A percentile compares a stretch with the other conserved stretches of the same genome.
Conservation (phyloP, 306 rosid genomes). For the Purshia tridentata region DNA sequence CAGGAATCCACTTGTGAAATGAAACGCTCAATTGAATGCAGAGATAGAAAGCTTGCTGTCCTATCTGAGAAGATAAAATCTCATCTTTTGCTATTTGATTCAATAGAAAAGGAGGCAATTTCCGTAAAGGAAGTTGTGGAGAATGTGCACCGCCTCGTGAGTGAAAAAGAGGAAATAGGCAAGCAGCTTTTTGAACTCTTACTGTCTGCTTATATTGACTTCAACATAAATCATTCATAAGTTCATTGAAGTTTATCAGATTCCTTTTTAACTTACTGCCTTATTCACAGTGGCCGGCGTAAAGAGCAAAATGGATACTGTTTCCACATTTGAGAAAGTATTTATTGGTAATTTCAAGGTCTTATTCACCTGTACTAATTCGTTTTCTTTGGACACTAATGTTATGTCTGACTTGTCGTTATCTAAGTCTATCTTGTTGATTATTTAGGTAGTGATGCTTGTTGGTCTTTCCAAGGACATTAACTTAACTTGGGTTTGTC, state of each 20-base stretch:
- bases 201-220: conserved; percentile 19
- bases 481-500: not conserved
- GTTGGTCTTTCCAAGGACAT: not conserved
- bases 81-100: conserved; percentile 58
- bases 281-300: conserved; percentile 51
- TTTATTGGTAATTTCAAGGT: conserved; percentile 56
- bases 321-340: conserved; percentile 53
- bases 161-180: conserved; percentile 73
- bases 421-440: not conserved
- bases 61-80: conserved; percentile 71
- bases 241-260: conserved; percentile 12
- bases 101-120: conserved; percentile 64
- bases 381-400: not conserved
- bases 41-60: conserved; percentile 59
- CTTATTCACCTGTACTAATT: conserved; percentile 13
- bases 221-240: not conserved
- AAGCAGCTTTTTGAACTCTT: conserved; percentile 35
- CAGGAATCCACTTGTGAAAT: conserved; percentile 65
- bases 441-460: not conserved
- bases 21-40: conserved; percentile 49
- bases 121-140: conserved; percentile 59
- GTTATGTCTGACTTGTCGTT: not conserved
- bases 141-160: conserved; percentile 50
- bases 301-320: conserved; percentile 56
- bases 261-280: conserved; percentile 19